Evolutionary conservation across 78 protist genomes (phyloP), one percentile per base, ranked within the genome.

Genomic region (Protostelium mycophagum): DNA sequence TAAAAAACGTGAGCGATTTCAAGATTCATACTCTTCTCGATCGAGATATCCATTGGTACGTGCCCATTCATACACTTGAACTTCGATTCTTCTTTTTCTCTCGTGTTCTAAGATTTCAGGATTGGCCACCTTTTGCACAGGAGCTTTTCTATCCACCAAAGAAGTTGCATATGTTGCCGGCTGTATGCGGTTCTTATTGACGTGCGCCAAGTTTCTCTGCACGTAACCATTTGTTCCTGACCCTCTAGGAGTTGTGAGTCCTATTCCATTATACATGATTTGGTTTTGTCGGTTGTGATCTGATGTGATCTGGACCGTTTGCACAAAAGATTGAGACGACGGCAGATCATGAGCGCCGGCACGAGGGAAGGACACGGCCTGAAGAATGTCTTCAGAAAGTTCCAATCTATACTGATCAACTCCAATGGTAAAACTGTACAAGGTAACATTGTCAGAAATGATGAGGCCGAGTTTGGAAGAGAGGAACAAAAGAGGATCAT

Each of bases 261-360:
- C 97, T n/a, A 96, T 94, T 29, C 97, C 96, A 85, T 96, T 96
- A 90, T 96, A 96, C 97, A 94, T 94, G 38, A n/a, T 0, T 37
- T 84, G 89, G 29, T 36, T 85, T 5, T 85, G 36, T 85, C 86
- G 73, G 73, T 51, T 16, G 73, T 51, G 5, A 51, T 51, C 16
- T 16, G 73, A 51, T 5, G 16, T 51, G n/a, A n/a, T n/a, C n/a
- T n/a, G n/a, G n/a, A n/a, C n/a, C n/a, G n/a, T n/a, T n/a, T n/a
- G n/a, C n/a, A 51, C 73, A 5, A 51, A 16, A 16, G 73, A 51
- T 25, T 5, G 73, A 51, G 73, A 51, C 5, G 5, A 51, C 31
- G 16, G 16, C 16, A 51, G 31, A 51, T 5, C 16, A 51, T 51
- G 73, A 51, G 73, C 73, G n/a, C 73, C 5, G 73, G 5, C 73